phyloP scores from a whole-genome alignment of 2,329 filamentous ascomycete species.

The Calonectria leucothoes region DNA sequence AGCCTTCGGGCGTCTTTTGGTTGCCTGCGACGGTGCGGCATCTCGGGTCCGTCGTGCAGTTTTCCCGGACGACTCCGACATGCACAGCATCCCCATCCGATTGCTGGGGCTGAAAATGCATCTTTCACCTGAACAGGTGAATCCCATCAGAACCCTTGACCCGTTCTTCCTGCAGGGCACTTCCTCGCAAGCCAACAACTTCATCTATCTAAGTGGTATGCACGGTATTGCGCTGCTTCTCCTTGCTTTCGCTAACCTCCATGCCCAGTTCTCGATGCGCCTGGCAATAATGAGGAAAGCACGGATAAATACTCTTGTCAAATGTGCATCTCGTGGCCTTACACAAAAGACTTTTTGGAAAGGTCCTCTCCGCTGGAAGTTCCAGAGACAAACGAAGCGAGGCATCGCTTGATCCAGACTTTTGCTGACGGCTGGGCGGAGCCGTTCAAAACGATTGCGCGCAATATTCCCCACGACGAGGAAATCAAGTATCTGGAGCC shows the following conservation, averaged over 20 bases:
- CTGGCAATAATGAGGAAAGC: slow-evolving; percentile 51
- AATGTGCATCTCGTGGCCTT: slow-evolving; percentile 64
- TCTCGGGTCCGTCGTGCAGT: slow-evolving; percentile 55
- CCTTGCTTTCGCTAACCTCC: accelerated
- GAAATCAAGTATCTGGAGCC: slow-evolving; percentile 59
- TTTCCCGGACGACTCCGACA: slow-evolving; percentile 48
- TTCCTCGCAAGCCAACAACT: slow-evolving; percentile 62
- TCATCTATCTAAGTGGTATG: slow-evolving; percentile 64
- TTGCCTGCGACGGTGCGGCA: slow-evolving; percentile 63
- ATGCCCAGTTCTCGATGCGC: slow-evolving; percentile 58
- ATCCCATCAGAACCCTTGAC: slow-evolving; percentile 58
- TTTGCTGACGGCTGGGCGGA: slow-evolving; percentile 61
- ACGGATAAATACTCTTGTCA: slow-evolving; percentile 57
- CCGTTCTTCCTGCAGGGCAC: slow-evolving; percentile 67
- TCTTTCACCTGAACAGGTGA: slow-evolving; percentile 54
- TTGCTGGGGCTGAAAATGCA: slow-evolving; percentile 59
- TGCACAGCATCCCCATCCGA: slow-evolving; percentile 58
- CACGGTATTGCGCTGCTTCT: accelerated
- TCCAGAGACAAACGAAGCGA: slow-evolving; percentile 52
- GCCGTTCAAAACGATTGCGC: slow-evolving; percentile 58
- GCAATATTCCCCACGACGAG: slow-evolving; percentile 52
- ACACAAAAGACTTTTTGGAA: slow-evolving; percentile 48
- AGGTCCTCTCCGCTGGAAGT: slow-evolving; percentile 48
- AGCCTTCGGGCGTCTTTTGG: slow-evolving; percentile 55
- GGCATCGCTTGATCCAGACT: slow-evolving; percentile 54